Percentiles rank a stretch among this genome's conserved stretches.
Conservation (phyloP, 179 eudicot species). For the Silene coronaria region DNA sequence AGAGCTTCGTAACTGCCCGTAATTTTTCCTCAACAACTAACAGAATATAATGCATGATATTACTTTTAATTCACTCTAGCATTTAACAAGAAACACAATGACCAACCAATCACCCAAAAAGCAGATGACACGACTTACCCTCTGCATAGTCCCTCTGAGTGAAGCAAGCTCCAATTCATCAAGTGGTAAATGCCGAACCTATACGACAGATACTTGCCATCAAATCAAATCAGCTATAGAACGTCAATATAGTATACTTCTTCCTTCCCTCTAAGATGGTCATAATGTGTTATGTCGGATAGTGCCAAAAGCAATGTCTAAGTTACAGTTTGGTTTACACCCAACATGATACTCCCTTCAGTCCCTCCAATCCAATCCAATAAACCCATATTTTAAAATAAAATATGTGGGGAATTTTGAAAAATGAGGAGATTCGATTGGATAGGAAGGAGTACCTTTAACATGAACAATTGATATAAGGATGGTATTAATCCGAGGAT, state of each 20-base stretch:
- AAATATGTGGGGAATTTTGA: background rate
- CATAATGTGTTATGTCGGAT: background rate
- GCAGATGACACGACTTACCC: slow-evolving; percentile 43
- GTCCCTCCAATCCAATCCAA: background rate
- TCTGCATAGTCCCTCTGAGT: slow-evolving; percentile 84
- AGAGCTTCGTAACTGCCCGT: background rate
- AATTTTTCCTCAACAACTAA: background rate
- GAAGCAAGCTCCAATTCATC: slow-evolving; percentile 99
- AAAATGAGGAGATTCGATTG: background rate
- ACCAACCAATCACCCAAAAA: background rate
- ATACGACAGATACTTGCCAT: slow-evolving; percentile 19
- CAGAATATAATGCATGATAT: background rate
- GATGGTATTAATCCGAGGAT: background rate
- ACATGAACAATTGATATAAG: background rate
- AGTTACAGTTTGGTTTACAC: background rate
- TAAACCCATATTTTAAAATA: background rate
- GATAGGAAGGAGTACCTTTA: background rate
- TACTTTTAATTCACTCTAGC: background rate
- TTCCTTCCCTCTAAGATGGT: background rate
- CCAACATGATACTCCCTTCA: background rate
- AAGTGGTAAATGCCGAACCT: slow-evolving; percentile 91
- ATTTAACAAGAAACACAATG: background rate
- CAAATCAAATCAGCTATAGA: slow-evolving; percentile 3
- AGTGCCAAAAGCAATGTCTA: background rate
- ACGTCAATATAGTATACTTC: no score